Evolutionary conservation across 805 yeast genomes (phyloP).

Genomic region (Metschnikowia borealis): DNA sequence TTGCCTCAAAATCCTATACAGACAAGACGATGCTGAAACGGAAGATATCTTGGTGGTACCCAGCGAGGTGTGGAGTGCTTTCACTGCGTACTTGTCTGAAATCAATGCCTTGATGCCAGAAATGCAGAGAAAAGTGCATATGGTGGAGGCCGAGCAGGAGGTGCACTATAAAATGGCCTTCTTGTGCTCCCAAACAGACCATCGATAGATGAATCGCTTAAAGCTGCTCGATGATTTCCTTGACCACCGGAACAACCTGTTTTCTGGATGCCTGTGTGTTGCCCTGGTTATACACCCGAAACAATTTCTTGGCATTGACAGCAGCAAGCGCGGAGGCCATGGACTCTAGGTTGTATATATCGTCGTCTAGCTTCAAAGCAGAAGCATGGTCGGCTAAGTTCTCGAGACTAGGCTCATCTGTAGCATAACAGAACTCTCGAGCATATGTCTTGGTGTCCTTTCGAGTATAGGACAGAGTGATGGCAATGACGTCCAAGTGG

Average conservation of each 20-base stretch:
- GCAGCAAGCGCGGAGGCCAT: slow-evolving; percentile 14
- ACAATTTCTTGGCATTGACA: slow-evolving; percentile 9
- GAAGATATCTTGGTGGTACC: slow-evolving; percentile 13
- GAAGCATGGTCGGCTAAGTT: slow-evolving; percentile 20
- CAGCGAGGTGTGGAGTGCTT: slow-evolving; percentile 9
- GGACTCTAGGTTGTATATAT: slow-evolving; percentile 21
- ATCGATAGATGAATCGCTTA: too few species aligned
- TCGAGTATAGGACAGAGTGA: slow-evolving; percentile 39
- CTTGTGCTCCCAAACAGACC: slow-evolving; percentile 14
- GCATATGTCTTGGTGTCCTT: slow-evolving; percentile 29
- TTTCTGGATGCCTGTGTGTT: slow-evolving; percentile 71
- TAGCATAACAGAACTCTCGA: slow-evolving; percentile 32
- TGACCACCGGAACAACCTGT: slow-evolving; percentile 71
- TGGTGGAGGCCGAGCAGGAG: slow-evolving; percentile 10
- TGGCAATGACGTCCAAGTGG: slow-evolving; percentile 29
- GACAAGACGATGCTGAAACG: slow-evolving; percentile 6
- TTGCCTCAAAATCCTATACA: slow-evolving; percentile 29
- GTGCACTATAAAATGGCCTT: slow-evolving; percentile 23
- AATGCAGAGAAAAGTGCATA: slow-evolving; percentile 2
- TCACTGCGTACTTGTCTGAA: slow-evolving; percentile 6
- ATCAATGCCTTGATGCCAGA: slow-evolving; percentile 9
- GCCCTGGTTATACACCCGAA: slow-evolving; percentile 40
- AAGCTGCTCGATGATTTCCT: slow-evolving; percentile 25
- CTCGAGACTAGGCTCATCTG: slow-evolving; percentile 14
- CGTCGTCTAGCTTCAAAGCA: slow-evolving; percentile 23